phyloP scores from a whole-genome alignment of 2,329 filamentous ascomycete species.

The Fusarium setosum region DNA sequence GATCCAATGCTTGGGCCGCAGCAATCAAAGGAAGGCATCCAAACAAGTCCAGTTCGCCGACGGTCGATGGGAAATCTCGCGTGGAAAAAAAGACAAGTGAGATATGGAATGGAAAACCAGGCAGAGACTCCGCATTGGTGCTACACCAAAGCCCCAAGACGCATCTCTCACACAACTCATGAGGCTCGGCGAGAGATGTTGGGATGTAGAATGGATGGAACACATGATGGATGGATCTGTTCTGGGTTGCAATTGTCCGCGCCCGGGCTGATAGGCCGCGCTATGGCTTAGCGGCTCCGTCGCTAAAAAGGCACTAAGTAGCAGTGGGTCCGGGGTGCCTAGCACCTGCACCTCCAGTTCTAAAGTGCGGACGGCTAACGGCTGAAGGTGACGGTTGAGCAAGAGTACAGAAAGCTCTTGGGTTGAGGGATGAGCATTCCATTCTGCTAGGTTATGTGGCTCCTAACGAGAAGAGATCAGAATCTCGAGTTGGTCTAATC shows the following conservation, averaged over 20 bases:
- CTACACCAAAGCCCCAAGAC: neutral
- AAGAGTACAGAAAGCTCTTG: no score
- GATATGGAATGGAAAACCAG: neutral
- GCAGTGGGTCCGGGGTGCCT: constrained; percentile 2
- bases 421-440: no score
- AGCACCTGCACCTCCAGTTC: neutral
- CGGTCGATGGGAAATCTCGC: neutral
- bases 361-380: no score
- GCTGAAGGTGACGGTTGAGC: no score
- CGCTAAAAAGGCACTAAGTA: neutral
- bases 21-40: neutral
- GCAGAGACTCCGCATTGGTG: neutral
- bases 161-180: neutral
- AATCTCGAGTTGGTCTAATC: no score
- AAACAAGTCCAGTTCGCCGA: neutral
- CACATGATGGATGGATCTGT: neutral
- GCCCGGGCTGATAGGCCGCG: neutral
- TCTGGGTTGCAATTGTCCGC: neutral
- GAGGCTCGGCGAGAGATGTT: neutral
- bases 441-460: no score
- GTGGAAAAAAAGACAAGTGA: neutral
- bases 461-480: no score
- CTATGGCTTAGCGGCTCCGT: neutral
- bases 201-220: neutral
- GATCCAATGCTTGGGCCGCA: neutral